Evolutionary conservation across 306 rosid genomes (phyloP).

Genomic region (Cicer pinnatifidum): DNA sequence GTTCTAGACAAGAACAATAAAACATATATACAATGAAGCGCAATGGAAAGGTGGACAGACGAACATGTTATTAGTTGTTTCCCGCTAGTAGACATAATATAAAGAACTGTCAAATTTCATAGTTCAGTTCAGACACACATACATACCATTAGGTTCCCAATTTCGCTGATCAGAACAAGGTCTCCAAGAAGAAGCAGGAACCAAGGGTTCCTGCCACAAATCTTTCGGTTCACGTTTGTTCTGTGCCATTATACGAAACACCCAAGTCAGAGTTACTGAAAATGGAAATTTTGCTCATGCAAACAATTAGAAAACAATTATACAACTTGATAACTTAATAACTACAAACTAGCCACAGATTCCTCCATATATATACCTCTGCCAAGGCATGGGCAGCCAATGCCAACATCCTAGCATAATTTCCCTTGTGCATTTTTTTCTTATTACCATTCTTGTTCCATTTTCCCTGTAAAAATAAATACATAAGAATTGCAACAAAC

Average conservation of each 20-base stretch:
- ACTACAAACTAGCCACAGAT: constrained; percentile 33
- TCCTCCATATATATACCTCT: constrained; percentile 67
- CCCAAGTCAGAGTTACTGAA: constrained; percentile 44
- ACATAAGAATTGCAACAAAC: constrained; percentile 34
- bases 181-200: constrained; percentile 89
- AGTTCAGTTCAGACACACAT: constrained; percentile 13
- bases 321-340: constrained; percentile 7
- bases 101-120: constrained; percentile 15
- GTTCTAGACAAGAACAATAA: too few species aligned
- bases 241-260: constrained; percentile 53
- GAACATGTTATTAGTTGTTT: too few species aligned
- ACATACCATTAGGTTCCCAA: constrained; percentile 78
- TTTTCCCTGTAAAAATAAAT: constrained; percentile 59
- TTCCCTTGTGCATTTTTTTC: constrained; percentile 60
- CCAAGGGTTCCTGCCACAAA: constrained; percentile 89
- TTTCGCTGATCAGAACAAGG: constrained; percentile 86
- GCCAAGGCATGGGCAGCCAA: constrained; percentile 95
- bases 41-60: too few species aligned
- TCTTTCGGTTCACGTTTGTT: constrained; percentile 91
- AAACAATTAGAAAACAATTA: constrained; percentile 19
- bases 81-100: constrained; percentile 1
- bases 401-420: constrained; percentile 77
- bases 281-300: constrained; percentile 14
- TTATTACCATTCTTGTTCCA: constrained; percentile 57
- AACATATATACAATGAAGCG: too few species aligned